Evolutionary conservation across 2,329 filamentous ascomycete genomes (phyloP), one percentile per base, ranked within the genome.

Genomic region (Dothiorella sarmentorum): DNA sequence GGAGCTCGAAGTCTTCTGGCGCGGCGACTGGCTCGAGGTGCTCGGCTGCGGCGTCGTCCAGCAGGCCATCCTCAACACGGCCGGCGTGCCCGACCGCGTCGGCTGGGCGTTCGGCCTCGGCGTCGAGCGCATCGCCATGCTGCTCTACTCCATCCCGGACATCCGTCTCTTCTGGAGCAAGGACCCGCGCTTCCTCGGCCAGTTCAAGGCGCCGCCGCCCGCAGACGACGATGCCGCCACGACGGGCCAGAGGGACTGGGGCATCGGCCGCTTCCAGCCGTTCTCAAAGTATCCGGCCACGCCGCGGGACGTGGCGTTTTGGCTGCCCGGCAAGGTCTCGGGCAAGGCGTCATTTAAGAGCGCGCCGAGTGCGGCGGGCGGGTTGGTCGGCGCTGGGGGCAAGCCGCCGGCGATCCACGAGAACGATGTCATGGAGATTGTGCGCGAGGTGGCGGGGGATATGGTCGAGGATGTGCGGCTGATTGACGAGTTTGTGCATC

Each of bases 51-150:
- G 94, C 33, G 85, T 99, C 33, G 87, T 94, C 40, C 85, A 90
- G 71, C 94, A 99, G 72, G 80, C 87, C 26, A 81, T 99, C 33
- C 84, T 94, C 61, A 83, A 84, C 72, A 86, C 89, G 57, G 91
- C 93, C 0, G 88, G 85, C 51, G 85, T 91, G 44, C 85, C 89
- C 3, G 77, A 84, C 58, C 85, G 90, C 68, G 75, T 96, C 2
- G 93, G 92, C 4, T 99, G 94, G 94, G 94, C 94, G 0, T 99
- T 97, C 74, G 94, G 94, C 33, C 80, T 97, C 17, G 94, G 94
- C 2, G 82, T 99, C 26, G 94, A 99, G 74, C 85, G 94, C 61
- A 93, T 99, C 63, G 93, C 94, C 61, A 99, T 99, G 94, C 83
- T 99, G 33, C 84, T 99, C 22, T 99, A 97, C 78, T 88, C 90